These are phyloP conservation scores for Helotiales sp. DNA, from an alignment of 2,329 filamentous ascomycete genomes.

Conservation along the genomic window DNA sequence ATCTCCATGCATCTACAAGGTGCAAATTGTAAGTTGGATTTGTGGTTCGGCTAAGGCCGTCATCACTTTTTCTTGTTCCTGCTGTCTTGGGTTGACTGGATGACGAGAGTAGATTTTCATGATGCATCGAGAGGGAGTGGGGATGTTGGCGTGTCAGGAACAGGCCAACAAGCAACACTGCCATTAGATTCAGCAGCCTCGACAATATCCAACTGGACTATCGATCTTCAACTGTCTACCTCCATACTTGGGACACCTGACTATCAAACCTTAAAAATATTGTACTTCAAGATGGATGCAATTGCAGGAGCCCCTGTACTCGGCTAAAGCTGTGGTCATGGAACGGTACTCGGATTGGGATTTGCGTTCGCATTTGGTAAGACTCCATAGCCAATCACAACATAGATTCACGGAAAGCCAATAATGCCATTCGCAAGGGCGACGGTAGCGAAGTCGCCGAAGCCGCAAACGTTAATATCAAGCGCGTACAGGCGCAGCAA, in stretches of 20 bases:
- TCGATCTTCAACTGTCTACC: background rate
- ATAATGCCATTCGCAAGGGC: background rate
- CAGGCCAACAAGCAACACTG: background rate
- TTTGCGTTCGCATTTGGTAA: slow-evolving; percentile 24
- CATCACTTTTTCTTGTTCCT: background rate
- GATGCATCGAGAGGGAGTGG: slow-evolving; percentile 4
- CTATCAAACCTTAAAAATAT: background rate
- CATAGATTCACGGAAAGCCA: slow-evolving; percentile 43
- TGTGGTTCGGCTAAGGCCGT: background rate
- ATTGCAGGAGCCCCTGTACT: background rate
- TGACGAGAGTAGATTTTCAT: slow-evolving; percentile 3
- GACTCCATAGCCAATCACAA: background rate
- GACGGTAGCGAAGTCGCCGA: slow-evolving; percentile 1
- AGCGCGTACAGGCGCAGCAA: background rate
- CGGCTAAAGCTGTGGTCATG: slow-evolving; percentile 21
- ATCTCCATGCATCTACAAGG: background rate
- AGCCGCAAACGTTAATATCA: background rate
- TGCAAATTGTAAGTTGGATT: background rate
- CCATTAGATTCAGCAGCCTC: background rate
- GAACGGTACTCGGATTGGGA: slow-evolving; percentile 27
- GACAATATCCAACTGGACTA: background rate
- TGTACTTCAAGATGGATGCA: background rate
- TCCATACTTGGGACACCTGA: background rate
- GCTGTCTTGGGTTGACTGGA: background rate
- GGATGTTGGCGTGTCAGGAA: background rate